Evolutionary conservation across 1,284 basidiomycete species (phyloP).

Genomic region (Apiotrichum laibachii): DNA sequence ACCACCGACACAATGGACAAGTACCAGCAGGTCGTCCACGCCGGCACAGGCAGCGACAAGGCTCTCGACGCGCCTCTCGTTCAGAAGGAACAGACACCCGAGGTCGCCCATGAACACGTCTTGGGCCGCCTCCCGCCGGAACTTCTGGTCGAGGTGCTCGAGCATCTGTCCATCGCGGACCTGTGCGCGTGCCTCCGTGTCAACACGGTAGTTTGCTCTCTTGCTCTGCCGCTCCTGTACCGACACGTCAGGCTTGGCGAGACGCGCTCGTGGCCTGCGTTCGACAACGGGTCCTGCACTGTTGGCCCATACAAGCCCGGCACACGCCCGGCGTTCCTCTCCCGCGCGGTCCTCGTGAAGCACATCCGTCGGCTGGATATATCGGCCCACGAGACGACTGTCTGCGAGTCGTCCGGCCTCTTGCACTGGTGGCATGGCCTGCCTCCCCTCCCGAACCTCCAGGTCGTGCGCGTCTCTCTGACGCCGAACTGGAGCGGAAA

Average conservation of each 20-base stretch:
- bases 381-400: constrained; percentile 7
- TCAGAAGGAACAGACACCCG: too few species aligned
- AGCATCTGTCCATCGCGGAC: background rate
- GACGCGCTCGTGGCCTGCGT: constrained; percentile 10
- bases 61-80: too few species aligned
- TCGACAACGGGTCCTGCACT: background rate
- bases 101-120: background rate
- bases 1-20: too few species aligned
- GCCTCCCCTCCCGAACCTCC: constrained; percentile 5
- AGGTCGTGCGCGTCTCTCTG: constrained; percentile 10
- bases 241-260: constrained; percentile 4
- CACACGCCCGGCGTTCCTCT: constrained; percentile 1
- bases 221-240: constrained; percentile 12
- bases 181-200: constrained; percentile 6
- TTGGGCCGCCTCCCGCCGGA: constrained; percentile 8
- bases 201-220: constrained; percentile 9
- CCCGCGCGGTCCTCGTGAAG: background rate
- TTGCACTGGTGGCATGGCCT: constrained; percentile 6
- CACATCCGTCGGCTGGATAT: constrained; percentile 7
- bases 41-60: too few species aligned
- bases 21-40: too few species aligned
- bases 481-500: constrained; percentile 6
- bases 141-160: constrained; percentile 4
- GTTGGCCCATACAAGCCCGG: too few species aligned
- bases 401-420: background rate